Evolutionary conservation across 2,329 filamentous ascomycete species (phyloP), one percentile per base, ranked within the genome.

Genomic region (Bisporella sp.): DNA sequence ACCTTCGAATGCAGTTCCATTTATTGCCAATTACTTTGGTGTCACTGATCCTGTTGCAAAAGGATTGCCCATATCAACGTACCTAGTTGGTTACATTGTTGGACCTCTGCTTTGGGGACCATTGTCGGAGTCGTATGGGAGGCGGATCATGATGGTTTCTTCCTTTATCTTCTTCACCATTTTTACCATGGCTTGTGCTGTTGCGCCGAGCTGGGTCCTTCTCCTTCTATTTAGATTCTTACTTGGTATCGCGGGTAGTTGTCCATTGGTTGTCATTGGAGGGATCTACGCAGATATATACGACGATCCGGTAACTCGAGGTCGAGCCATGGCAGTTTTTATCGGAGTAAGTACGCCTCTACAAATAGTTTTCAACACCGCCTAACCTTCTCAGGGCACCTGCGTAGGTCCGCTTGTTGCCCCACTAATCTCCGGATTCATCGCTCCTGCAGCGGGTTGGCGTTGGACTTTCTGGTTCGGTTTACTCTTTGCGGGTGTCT

Each of bases 151-250:
- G 62, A 79, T 35, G 80, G 77, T 85, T 33, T 65, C 78, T 57
- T 82, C 83, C 5, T 85, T 88, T 67, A 76, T 78, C 51, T 70
- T 85, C 31, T 89, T 87, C 60, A 81, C 85, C 44, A 73, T 87
- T 51, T 69, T 88, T 7, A 79, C 76, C 3, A 75, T 88, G 44
- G 83, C 83, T 0, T 79, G 82, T 0, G 80, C 82, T 0, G 64
- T 88, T 0, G 77, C 79, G 4, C 68, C 76, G 33, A 85, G 81
- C 63, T 85, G 81, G 52, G 66, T 76, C 0, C 79, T 80, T 0
- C 70, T 89, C 4, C 71, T 87, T 58, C 76, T 84, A 1, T 71
- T 82, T 9, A 74, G 82, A 2, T 82, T 85, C 62, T 65, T 86
- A 6, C 75, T 78, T 50, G 82, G 81, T 6, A 64, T 75, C 2